phyloP scores from a whole-genome alignment of 225 moss, liverwort and hornwort species.

The Straminergon stramineum region DNA sequence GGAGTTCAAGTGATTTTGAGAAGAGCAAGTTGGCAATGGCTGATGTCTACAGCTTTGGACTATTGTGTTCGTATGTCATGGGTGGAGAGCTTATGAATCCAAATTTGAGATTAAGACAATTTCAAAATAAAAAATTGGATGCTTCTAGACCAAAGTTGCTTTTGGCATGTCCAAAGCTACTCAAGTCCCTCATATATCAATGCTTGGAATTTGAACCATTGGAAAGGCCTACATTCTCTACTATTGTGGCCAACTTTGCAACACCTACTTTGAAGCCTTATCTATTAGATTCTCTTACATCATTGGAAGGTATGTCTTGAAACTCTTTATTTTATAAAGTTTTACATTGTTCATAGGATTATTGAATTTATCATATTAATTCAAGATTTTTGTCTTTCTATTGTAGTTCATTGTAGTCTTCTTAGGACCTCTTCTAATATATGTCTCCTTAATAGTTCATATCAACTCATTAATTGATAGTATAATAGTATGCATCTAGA shows the following conservation, averaged over 20 bases:
- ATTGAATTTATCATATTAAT: too few species aligned
- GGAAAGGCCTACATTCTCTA: not conserved
- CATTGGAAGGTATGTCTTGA: not conserved
- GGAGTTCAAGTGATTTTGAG: too few species aligned
- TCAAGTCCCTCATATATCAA: not conserved
- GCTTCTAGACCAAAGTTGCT: not conserved
- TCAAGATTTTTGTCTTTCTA: not conserved
- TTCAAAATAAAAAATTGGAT: too few species aligned
- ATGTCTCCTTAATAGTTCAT: too few species aligned
- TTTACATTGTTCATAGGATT: too few species aligned
- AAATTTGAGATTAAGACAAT: not conserved
- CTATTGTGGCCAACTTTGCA: not conserved
- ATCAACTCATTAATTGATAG: not conserved
- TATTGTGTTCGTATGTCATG: accelerated
- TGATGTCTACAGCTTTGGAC: not conserved
- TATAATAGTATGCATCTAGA: not conserved
- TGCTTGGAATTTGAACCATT: not conserved
- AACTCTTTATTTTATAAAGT: not conserved
- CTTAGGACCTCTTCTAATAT: not conserved
- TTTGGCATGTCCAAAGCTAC: accelerated
- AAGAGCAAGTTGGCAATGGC: not conserved
- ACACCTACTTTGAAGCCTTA: accelerated
- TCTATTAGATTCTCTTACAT: not conserved
- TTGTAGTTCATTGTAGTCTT: too few species aligned
- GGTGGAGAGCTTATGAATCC: not conserved